A percentile compares a stretch with the other conserved stretches of the same genome.
Conservation (phyloP, 2,329 filamentous ascomycete species). For the Scedosporium minutisporum region DNA sequence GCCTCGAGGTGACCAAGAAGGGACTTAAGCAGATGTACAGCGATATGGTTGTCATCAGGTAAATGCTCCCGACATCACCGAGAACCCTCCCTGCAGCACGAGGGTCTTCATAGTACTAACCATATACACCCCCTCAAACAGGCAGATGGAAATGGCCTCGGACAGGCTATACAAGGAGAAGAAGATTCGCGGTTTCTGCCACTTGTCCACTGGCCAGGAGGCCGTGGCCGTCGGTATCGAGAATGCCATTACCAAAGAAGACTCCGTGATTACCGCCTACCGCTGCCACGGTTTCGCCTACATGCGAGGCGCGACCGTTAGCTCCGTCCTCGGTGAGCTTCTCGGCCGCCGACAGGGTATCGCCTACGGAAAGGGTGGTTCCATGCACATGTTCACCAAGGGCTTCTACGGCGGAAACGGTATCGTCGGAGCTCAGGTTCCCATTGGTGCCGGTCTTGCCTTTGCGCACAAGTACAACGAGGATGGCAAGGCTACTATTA, state of each 20-base stretch:
- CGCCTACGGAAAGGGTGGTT: constrained; percentile 96
- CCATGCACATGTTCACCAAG: constrained; percentile 99
- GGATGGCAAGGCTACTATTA: constrained; percentile 76
- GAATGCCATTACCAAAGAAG: constrained; percentile 81
- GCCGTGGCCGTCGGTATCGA: constrained; percentile 95
- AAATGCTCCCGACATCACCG: constrained; percentile 19
- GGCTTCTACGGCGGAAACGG: constrained; percentile 98
- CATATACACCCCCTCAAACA: constrained; percentile 25
- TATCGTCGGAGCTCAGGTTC: constrained; percentile 97
- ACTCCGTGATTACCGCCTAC: constrained; percentile 96
- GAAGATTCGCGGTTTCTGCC: constrained; percentile 99
- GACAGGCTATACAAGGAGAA: constrained; percentile 99
- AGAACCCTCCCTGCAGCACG: not conserved
- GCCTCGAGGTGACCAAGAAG: constrained; percentile 88
- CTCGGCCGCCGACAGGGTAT: constrained; percentile 93
- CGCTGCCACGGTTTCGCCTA: constrained; percentile 97
- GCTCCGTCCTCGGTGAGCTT: constrained; percentile 91
- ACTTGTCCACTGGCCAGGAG: constrained; percentile 95
- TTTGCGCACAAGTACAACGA: constrained; percentile 94
- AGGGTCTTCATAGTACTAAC: constrained; percentile 7
- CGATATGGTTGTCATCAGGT: constrained; percentile 93
- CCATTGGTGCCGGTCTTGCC: constrained; percentile 89
- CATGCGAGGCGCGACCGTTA: constrained; percentile 87
- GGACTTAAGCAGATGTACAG: constrained; percentile 98
- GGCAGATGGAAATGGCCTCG: constrained; percentile 99